Conservation (phyloP, 257 asterid species). For the Solanum gracilifrons region DNA sequence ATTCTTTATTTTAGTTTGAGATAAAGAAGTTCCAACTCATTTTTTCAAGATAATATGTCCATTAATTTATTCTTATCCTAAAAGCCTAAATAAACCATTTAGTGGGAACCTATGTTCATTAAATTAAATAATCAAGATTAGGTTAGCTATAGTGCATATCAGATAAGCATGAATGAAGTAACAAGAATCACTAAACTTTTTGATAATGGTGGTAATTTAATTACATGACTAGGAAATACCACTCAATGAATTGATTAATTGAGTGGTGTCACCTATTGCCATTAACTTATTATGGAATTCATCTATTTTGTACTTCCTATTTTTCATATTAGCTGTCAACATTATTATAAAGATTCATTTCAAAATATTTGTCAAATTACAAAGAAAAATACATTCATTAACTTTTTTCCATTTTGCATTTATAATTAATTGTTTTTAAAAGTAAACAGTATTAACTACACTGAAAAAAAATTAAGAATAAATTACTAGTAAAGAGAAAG, state of each 20-base stretch:
- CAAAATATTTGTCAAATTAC: no score
- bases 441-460: not conserved
- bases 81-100: not conserved
- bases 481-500: not conserved
- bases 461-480: no score
- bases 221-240: not conserved
- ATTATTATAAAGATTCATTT: no score
- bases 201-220: not conserved
- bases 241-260: not conserved
- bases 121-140: not conserved
- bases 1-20: not conserved
- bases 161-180: not conserved
- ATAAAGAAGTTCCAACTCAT: not conserved
- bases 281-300: not conserved
- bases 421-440: not conserved
- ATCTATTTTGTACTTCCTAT: not conserved
- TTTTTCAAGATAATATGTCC: not conserved
- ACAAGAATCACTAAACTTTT: not conserved
- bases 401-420: not conserved
- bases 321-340: not conserved
- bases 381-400: no score
- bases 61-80: not conserved
- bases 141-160: not conserved
- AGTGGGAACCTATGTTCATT: not conserved
- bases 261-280: not conserved